These are phyloP conservation scores for Ophiostoma quercus DNA, from an alignment of 2,329 filamentous ascomycete genomes.

Conservation along the genomic window DNA sequence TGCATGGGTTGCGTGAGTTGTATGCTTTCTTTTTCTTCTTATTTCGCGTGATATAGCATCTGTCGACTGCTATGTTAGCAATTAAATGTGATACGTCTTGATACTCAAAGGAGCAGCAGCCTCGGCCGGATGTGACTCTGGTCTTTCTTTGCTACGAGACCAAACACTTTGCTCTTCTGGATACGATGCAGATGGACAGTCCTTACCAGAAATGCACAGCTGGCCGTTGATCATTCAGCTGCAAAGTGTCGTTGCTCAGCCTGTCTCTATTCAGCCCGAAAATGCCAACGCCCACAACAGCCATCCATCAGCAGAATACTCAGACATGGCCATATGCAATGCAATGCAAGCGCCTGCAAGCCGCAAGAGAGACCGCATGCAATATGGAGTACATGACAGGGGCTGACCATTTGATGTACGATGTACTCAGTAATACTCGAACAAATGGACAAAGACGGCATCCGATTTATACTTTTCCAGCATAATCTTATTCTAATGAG, in stretches of 20 bases:
- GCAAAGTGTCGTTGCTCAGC: neutral
- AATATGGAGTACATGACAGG: neutral
- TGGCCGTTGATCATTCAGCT: conserved; percentile 6
- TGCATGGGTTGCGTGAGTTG: conserved; percentile 4
- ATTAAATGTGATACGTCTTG: neutral
- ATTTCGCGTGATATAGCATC: neutral
- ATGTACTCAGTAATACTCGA: neutral
- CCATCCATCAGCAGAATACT: neutral
- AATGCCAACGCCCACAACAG: neutral
- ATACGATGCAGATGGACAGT: neutral
- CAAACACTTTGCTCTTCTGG: neutral
- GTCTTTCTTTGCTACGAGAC: neutral
- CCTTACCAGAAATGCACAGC: neutral
- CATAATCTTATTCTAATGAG: neutral
- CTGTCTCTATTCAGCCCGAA: neutral
- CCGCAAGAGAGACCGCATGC: neutral
- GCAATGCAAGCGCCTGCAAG: conserved; percentile 5
- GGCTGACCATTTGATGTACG: neutral
- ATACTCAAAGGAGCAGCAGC: neutral
- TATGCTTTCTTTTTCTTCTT: neutral
- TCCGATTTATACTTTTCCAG: neutral
- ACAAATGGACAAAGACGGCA: neutral
- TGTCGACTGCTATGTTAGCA: neutral
- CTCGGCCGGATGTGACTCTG: neutral
- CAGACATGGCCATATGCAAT: conserved; percentile 4